These are phyloP conservation scores for Trifolium fragiferum DNA, from an alignment of 306 rosid species.

Conservation along the genomic window DNA sequence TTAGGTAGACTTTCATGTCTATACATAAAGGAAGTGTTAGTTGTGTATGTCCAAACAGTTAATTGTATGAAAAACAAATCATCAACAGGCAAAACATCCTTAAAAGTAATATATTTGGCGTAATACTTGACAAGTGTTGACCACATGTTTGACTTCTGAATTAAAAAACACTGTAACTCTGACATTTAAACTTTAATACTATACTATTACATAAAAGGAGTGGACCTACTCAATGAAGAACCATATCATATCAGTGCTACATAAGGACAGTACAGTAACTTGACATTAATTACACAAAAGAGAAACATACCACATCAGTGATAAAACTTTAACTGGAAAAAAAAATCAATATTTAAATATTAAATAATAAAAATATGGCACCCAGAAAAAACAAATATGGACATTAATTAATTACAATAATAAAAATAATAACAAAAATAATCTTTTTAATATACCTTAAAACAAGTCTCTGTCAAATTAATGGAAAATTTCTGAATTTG, in stretches of 20 bases:
- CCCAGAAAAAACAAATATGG: not conserved
- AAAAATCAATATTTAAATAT: not conserved
- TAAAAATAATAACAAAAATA: not conserved
- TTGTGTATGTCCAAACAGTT: too few relatives aligned
- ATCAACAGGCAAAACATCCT: not conserved
- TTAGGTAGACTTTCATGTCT: too few relatives aligned
- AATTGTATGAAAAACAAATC: not conserved
- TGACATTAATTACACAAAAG: conserved; percentile 1
- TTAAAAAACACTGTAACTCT: conserved; percentile 28
- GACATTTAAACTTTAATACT: not conserved
- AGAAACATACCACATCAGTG: not conserved
- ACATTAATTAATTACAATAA: not conserved
- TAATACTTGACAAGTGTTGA: not conserved
- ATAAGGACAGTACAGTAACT: conserved; percentile 44
- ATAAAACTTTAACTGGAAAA: conserved; percentile 12
- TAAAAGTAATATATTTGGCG: too few relatives aligned
- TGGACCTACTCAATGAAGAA: conserved; percentile 21
- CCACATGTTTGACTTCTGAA: not conserved
- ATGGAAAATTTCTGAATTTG: conserved; percentile 40
- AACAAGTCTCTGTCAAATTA: conserved; percentile 41
- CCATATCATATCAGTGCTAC: not conserved
- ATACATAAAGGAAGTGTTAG: too few relatives aligned
- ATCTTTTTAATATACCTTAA: conserved; percentile 46
- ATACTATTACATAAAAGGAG: conserved; percentile 10
- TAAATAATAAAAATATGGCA: not conserved